Evolutionary conservation across 352 stramenopile genomes (phyloP), one percentile per base, ranked within the genome.

Genomic region (Thraustochytrium sp.): DNA sequence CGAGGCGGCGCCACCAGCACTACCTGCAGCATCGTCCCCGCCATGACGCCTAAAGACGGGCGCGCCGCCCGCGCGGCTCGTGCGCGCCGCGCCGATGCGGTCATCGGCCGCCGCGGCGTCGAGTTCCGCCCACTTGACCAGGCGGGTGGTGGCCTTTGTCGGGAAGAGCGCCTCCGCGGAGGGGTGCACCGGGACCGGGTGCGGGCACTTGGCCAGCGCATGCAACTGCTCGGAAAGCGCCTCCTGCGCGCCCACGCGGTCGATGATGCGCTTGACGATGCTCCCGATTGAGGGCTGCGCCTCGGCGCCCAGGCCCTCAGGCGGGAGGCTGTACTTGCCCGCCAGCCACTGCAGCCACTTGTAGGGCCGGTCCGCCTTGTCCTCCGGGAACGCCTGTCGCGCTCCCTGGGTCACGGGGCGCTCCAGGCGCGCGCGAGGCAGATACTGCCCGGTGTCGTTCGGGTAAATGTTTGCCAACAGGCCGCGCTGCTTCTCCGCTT

Each of bases 341-440:
- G 74, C 29, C 26, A 82, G 74, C 74, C 74, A 82, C 54, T 82
- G 74, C 2, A 73, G 26, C 74, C 74, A 82, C 51, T 82, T 82
- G 74, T 76, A 82, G 1, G 74, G 74, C n/a, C 74, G 74, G 23
- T 54, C 74, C 5, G 51, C 9, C 5, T 23, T 18, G 11, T 82
- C 74, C n/a, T 51, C 23, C 8, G 38, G 38, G n/a, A 54, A 73
- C 23, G 34, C 74, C 16, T 16, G 11, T 18, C 42, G 37, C 11
- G 40, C 38, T 13, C 21, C 51, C n/a, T 82, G 74, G 11, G 62
- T 11, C 13, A 26, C n/a, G 8, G 59, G 42, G 26, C 13, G 8
- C 9, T 72, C 59, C 13, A 72, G 8, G 36, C 36, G 42, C 31
- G 59, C 40, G 11, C 59, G 59, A 36, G 74, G 74, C 3, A 82